Evolutionary conservation across 768 basidiomycete species (phyloP).

Genomic region (Rhizopogon rudus): DNA sequence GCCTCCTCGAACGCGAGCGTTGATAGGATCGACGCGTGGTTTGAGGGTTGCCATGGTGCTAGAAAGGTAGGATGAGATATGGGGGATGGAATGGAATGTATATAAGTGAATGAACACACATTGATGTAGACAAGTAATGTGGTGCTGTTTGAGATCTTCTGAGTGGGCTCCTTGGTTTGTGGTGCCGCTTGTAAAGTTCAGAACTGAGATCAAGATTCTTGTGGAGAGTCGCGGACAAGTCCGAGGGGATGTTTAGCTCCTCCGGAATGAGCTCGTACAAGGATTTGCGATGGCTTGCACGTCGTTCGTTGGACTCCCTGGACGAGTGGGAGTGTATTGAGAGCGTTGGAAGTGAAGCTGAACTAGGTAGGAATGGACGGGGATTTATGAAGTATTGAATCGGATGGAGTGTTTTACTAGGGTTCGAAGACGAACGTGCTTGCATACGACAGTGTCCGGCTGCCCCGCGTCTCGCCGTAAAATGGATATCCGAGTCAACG

Average conservation of each 20-base stretch:
- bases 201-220: slow-evolving; percentile 28
- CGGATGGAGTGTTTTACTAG: slow-evolving; percentile 6
- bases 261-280: slow-evolving; percentile 29
- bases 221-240: slow-evolving; percentile 29
- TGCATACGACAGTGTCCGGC: slow-evolving; percentile 16
- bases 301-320: slow-evolving; percentile 7
- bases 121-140: slow-evolving; percentile 53
- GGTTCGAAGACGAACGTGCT: slow-evolving; percentile 27
- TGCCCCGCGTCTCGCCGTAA: slow-evolving; percentile 5
- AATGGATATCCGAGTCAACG: slow-evolving; percentile 5
- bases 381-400: slow-evolving; percentile 3
- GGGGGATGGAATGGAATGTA: slow-evolving; percentile 1
- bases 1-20: slow-evolving; percentile 67
- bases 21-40: slow-evolving; percentile 65
- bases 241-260: slow-evolving; percentile 22
- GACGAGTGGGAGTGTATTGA: slow-evolving; percentile 10
- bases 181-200: slow-evolving; percentile 58
- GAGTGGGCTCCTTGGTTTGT: slow-evolving; percentile 44
- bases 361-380: not conserved
- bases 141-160: slow-evolving; percentile 45
- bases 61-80: slow-evolving; percentile 10
- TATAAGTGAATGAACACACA: slow-evolving; percentile 24
- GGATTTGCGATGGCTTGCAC: slow-evolving; percentile 12
- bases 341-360: slow-evolving; percentile 6
- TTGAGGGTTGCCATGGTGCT: slow-evolving; percentile 52